Conservation (phyloP, 2,329 filamentous ascomycete genomes). For the Xylariales sp. region DNA sequence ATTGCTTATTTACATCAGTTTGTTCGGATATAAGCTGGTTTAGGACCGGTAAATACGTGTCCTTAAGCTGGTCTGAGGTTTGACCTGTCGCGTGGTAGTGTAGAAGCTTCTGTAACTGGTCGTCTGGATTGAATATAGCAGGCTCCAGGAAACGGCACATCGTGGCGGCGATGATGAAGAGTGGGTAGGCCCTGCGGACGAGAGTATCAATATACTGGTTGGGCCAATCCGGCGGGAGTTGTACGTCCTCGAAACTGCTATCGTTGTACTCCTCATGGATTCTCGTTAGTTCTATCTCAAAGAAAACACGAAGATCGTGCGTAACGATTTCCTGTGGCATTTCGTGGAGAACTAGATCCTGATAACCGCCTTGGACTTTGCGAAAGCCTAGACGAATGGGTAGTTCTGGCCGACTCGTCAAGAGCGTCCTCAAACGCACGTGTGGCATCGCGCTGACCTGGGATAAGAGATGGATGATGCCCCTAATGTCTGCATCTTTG, state of each 20-base stretch:
- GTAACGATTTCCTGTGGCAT: conserved; percentile 48
- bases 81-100: conserved; percentile 18
- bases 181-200: conserved; percentile 40
- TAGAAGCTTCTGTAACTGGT: conserved; percentile 12
- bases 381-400: conserved; percentile 54
- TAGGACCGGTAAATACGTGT: conserved; percentile 31
- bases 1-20: conserved; percentile 3
- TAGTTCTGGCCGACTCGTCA: conserved; percentile 58
- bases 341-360: conserved; percentile 53
- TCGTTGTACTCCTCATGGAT: conserved; percentile 47
- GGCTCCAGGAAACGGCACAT: conserved; percentile 45
- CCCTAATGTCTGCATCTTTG: conserved; percentile 5
- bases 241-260: not conserved
- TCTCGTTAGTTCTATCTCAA: conserved; percentile 47
- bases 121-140: not conserved
- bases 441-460: not conserved
- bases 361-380: conserved; percentile 44
- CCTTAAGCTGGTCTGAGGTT: conserved; percentile 29
- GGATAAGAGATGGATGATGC: conserved; percentile 15
- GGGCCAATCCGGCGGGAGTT: conserved; percentile 49
- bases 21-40: conserved; percentile 25
- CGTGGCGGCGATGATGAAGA: conserved; percentile 50
- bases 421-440: conserved; percentile 42
- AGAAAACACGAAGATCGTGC: conserved; percentile 53
- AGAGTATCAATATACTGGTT: conserved; percentile 31